Evolutionary conservation across 2,329 filamentous ascomycete species (phyloP).

Genomic region (Pseudogymnoascus sp.): DNA sequence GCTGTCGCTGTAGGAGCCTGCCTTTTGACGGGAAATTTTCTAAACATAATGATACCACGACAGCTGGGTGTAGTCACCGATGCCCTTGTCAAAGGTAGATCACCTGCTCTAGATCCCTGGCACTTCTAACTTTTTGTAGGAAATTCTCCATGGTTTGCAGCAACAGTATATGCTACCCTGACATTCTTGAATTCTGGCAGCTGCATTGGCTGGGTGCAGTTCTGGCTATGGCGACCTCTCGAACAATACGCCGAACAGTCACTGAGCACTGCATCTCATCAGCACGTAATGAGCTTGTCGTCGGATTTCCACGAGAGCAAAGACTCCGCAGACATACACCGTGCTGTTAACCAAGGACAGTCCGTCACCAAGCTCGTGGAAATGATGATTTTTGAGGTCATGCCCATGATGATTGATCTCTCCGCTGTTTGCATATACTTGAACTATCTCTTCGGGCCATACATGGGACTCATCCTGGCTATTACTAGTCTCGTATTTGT

Average conservation of each 20-base stretch:
- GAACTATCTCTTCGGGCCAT: conserved; percentile 55
- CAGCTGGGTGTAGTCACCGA: conserved; percentile 76
- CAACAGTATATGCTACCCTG: conserved; percentile 43
- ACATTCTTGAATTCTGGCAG: conserved; percentile 44
- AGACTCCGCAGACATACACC: conserved; percentile 56
- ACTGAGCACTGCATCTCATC: conserved; percentile 55
- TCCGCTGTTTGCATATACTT: conserved; percentile 54
- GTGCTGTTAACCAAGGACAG: conserved; percentile 56
- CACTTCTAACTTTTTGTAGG: conserved; percentile 17
- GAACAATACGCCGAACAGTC: conserved; percentile 50
- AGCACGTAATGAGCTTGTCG: conserved; percentile 61
- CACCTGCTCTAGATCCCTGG: background rate
- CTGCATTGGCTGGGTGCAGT: conserved; percentile 43
- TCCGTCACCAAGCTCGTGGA: conserved; percentile 54
- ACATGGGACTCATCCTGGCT: conserved; percentile 45
- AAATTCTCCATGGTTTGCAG: conserved; percentile 44
- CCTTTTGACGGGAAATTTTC: conserved; percentile 60
- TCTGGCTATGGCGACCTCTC: conserved; percentile 47
- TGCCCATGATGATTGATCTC: conserved; percentile 57
- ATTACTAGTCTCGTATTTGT: conserved; percentile 44
- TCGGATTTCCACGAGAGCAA: conserved; percentile 65
- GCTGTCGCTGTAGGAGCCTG: conserved; percentile 60
- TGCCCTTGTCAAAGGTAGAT: conserved; percentile 46
- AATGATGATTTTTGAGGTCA: conserved; percentile 50
- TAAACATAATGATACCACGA: conserved; percentile 73